Evolutionary conservation across 257 asterid genomes (phyloP).

Genomic region (Capsicum rhomboideum): DNA sequence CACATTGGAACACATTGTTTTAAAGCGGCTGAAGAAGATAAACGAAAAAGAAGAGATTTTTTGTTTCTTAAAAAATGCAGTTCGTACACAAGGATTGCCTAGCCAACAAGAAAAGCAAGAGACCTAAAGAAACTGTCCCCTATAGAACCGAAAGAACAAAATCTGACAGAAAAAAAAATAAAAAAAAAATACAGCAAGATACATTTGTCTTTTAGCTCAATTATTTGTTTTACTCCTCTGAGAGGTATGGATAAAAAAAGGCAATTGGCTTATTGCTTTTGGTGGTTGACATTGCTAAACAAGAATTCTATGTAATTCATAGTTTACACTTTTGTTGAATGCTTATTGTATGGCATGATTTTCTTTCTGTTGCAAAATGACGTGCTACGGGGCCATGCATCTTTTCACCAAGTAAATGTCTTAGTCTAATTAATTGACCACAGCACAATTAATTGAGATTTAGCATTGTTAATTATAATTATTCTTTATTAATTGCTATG

Average conservation of each 20-base stretch:
- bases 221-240: neutral
- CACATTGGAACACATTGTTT: neutral
- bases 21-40: neutral
- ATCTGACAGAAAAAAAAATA: neutral
- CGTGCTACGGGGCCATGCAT: neutral
- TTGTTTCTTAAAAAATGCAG: neutral
- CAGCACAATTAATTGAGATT: too few relatives aligned
- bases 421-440: neutral
- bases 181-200: neutral
- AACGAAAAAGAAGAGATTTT: rapidly evolving
- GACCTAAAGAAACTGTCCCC: neutral
- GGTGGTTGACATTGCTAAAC: neutral
- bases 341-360: neutral
- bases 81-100: neutral
- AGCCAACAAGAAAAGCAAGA: neutral
- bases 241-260: neutral
- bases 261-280: neutral
- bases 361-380: neutral
- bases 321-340: neutral
- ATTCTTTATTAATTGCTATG: neutral
- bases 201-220: neutral
- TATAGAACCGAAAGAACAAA: neutral
- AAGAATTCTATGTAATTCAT: neutral
- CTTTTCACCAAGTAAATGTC: neutral
- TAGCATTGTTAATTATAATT: neutral